phyloP scores from a whole-genome alignment of 202 grass and related monocot genomes.

The Elaeis oleifera region DNA sequence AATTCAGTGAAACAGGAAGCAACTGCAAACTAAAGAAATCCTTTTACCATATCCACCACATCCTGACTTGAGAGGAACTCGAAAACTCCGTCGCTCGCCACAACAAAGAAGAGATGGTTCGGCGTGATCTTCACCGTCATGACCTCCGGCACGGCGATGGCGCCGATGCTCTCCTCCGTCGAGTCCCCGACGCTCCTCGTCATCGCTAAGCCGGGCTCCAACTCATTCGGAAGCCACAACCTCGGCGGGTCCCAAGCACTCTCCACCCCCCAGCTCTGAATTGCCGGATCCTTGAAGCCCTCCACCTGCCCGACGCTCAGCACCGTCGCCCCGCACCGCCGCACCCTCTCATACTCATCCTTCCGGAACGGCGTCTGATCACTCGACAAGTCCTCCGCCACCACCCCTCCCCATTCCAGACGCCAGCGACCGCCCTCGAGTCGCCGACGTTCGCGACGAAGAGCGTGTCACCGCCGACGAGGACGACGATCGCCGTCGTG shows the following conservation, averaged over 20 bases:
- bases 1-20: too few species aligned
- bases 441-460: constrained; percentile 90
- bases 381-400: constrained; percentile 72
- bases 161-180: constrained; percentile 52
- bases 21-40: too few species aligned
- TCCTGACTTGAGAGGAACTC: constrained; percentile 84
- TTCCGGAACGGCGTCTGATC: constrained; percentile 79
- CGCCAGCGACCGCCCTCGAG: constrained; percentile 63
- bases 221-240: constrained; percentile 35
- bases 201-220: constrained; percentile 27
- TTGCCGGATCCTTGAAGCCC: constrained; percentile 33
- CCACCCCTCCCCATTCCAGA: constrained; percentile 38
- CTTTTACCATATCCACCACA: constrained; percentile 73
- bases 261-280: constrained; percentile 28
- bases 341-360: constrained; percentile 75
- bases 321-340: constrained; percentile 55
- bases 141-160: constrained; percentile 70
- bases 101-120: constrained; percentile 60
- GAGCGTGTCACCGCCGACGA: constrained; percentile 46
- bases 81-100: constrained; percentile 94
- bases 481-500: constrained; percentile 72
- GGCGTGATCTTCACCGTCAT: constrained; percentile 53
- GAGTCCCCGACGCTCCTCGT: constrained; percentile 73
- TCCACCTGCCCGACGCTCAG: constrained; percentile 61
- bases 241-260: constrained; percentile 57